These are phyloP conservation scores for Penicillium cataractarum DNA, from an alignment of 495 filamentous ascomycete genomes.

Conservation along the genomic window DNA sequence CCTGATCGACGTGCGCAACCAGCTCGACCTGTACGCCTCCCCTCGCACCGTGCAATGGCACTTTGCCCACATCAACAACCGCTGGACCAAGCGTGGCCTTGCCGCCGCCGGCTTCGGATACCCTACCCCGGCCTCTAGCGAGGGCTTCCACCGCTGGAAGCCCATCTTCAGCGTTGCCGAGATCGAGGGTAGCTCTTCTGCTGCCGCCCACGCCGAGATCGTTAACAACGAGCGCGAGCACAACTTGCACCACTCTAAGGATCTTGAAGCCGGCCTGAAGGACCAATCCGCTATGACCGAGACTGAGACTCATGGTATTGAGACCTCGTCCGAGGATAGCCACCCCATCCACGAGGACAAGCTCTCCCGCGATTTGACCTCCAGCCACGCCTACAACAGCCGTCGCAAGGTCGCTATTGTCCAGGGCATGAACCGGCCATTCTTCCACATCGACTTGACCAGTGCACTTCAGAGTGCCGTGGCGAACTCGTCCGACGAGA, in stretches of 20 bases:
- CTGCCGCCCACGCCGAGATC: slow-evolving; percentile 62
- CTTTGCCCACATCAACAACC: slow-evolving; percentile 90
- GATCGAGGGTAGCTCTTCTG: slow-evolving; percentile 71
- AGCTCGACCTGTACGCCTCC: slow-evolving; percentile 84
- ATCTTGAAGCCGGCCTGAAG: slow-evolving; percentile 47
- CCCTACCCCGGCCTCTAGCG: slow-evolving; percentile 64
- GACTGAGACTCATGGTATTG: slow-evolving; percentile 35
- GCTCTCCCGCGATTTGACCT: slow-evolving; percentile 50
- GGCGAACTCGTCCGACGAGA: slow-evolving; percentile 57
- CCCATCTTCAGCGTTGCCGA: slow-evolving; percentile 96
- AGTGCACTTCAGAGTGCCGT: slow-evolving; percentile 90
- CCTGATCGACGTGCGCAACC: slow-evolving; percentile 96
- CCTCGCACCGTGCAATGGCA: slow-evolving; percentile 95
- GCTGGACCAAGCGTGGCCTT: slow-evolving; percentile 96
- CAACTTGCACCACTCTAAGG: slow-evolving; percentile 33
- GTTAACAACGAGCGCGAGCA: slow-evolving; percentile 62
- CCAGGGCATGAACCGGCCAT: slow-evolving; percentile 82
- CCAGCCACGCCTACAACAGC: slow-evolving; percentile 47
- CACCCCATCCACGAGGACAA: slow-evolving; percentile 41
- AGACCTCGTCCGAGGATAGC: slow-evolving; percentile 36
- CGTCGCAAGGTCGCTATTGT: slow-evolving; percentile 64
- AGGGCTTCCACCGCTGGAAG: slow-evolving; percentile 75
- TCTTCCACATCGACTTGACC: slow-evolving; percentile 95
- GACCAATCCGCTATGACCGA: slow-evolving; percentile 29
- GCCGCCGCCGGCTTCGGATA: slow-evolving; percentile 92